Evolutionary conservation across 1,284 basidiomycete genomes (phyloP).

Genomic region (Ustilago xerochloae): DNA sequence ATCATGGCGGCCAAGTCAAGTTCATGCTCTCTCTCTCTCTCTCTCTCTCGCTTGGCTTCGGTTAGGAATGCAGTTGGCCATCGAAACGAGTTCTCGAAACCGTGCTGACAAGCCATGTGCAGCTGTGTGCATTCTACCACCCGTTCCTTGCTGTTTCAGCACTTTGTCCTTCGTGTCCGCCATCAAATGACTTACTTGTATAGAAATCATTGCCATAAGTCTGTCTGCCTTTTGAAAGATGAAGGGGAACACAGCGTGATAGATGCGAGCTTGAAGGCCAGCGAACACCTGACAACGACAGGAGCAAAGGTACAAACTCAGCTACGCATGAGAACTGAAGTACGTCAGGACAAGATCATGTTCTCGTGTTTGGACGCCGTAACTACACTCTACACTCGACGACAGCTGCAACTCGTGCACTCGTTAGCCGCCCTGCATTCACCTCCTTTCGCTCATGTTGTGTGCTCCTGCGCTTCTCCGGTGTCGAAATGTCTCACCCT

Average conservation of each 20-base stretch:
- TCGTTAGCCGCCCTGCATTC: conserved; percentile 1
- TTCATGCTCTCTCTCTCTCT: too few species aligned
- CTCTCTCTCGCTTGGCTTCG: conserved; percentile 13
- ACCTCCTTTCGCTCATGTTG: background rate
- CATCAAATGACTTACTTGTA: too few species aligned
- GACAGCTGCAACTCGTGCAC: background rate
- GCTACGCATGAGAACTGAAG: conserved; percentile 9
- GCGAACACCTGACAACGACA: background rate
- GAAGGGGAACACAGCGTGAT: too few species aligned
- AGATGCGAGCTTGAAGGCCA: too few species aligned
- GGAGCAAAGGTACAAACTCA: background rate
- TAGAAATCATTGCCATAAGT: too few species aligned
- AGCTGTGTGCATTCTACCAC: background rate
- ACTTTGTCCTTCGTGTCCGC: too few species aligned
- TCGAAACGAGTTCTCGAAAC: conserved; percentile 9
- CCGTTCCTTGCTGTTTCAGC: too few species aligned
- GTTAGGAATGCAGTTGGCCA: conserved; percentile 24
- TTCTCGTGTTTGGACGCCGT: background rate
- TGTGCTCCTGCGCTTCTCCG: background rate
- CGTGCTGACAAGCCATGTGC: conserved; percentile 32
- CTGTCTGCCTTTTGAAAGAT: too few species aligned
- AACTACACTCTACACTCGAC: background rate
- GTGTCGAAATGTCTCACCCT: background rate
- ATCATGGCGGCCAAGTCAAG: background rate
- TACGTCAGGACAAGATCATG: conserved; percentile 4